Evolutionary conservation across 331 rosid genomes (phyloP).

Genomic region (Cydonia oblonga): DNA sequence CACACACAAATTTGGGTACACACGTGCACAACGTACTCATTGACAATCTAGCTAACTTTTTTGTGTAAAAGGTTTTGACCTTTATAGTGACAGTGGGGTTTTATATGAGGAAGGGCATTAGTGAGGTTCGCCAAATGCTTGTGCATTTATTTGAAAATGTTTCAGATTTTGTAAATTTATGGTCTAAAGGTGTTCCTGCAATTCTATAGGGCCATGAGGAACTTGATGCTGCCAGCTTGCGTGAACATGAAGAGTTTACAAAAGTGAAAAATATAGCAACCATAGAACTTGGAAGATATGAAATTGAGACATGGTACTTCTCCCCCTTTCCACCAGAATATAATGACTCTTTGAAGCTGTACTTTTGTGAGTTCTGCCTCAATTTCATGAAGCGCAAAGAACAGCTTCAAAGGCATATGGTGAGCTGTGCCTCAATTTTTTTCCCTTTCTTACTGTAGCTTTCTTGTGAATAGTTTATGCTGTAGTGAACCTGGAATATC

Average conservation of each 20-base stretch:
- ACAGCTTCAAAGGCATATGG: slow-evolving; percentile 99
- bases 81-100: background rate
- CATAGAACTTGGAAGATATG: slow-evolving; percentile 96
- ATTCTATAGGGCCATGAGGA: slow-evolving; percentile 84
- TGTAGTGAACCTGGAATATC: background rate
- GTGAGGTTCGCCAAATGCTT: background rate
- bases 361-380: slow-evolving; percentile 97
- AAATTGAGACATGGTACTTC: slow-evolving; percentile 99
- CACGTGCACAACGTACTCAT: too few relatives aligned
- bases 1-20: background rate
- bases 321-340: slow-evolving; percentile 98
- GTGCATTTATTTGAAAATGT: slow-evolving; percentile 3
- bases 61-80: background rate
- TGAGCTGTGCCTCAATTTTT: slow-evolving; percentile 38
- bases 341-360: slow-evolving; percentile 83
- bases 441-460: background rate
- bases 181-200: background rate
- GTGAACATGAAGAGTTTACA: slow-evolving; percentile 97
- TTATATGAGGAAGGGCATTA: background rate
- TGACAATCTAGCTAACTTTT: background rate
- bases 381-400: slow-evolving; percentile 99
- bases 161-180: slow-evolving; percentile 4
- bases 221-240: slow-evolving; percentile 99
- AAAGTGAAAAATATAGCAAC: slow-evolving; percentile 98
- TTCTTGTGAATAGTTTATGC: background rate